Base-by-base conservation (phyloP, 129 eudicot species). In the Flaveria bidentis region DNA sequence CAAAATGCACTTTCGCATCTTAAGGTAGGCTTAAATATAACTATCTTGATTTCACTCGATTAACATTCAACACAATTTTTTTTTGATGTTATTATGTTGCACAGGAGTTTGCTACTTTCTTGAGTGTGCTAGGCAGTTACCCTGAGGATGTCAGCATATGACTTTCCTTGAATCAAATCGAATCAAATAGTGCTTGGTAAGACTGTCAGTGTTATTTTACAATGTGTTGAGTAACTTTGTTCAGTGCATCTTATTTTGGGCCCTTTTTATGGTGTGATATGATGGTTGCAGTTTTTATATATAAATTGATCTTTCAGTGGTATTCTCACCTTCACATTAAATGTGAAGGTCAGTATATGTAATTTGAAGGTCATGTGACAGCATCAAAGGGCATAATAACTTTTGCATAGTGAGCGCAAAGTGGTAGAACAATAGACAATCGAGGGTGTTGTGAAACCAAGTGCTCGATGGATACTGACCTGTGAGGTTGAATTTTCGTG, bases 121-220 rank as follows among this genome's bases (percentile, higher is more conserved):
- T 93, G 85, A 86, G 97, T 73, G 98, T 94, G 71, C 86, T 91
- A n/a, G 98, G 98, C 53, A 87, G 98, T 80, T 94, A 91, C 71
- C 98, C 97, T 4, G 92, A 86, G 63, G 98, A 94, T 87, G 84
- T 80, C 69, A 85, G 86, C 87, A 80, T 80, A 80, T 80, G 62
- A 79, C n/a, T 14, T 78, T 52, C 46, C 70, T 11, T 4, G 39
- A 33, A 33, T 33, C 39, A 33, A 33, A 33, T 33, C 6, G 7
- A 33, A 60, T 11, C 2, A 1, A 60, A 11, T 60, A 16, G 56
- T 72, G 72, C 45, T 22, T 49, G 72, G 72, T 79, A 79, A 79
- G 83, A 20, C 47, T 13, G 16, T 61, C 41, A 28, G 7, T 1
- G 12, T 20, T 58, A 13, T 16, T 26, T 56, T 56, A n/a, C 52